phyloP scores from a whole-genome alignment of 2,329 filamentous ascomycete species.

The Dactylellina drechsleri region DNA sequence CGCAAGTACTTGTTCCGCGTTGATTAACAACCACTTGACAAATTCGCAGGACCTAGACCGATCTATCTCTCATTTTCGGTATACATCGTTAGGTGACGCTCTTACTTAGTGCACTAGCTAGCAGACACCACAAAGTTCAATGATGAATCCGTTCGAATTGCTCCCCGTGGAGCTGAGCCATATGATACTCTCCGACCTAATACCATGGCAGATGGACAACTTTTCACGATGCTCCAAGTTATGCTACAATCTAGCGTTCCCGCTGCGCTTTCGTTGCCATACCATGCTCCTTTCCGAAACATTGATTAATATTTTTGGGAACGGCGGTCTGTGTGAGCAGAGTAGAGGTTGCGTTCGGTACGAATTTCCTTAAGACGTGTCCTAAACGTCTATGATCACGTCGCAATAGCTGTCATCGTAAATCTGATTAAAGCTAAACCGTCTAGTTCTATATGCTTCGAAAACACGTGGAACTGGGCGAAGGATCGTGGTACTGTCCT shows the following conservation, averaged over 20 bases:
- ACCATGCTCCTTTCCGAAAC: background rate
- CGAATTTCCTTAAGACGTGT: too few species aligned
- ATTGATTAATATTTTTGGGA: background rate
- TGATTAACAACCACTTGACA: background rate
- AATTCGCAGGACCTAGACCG: background rate
- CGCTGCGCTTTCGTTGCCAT: background rate
- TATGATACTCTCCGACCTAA: background rate
- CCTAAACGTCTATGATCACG: too few species aligned
- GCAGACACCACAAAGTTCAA: background rate
- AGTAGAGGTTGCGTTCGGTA: background rate
- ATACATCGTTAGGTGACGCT: background rate
- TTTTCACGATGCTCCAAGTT: slow-evolving; percentile 8
- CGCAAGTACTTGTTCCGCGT: too few species aligned
- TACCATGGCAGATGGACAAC: background rate
- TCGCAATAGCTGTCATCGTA: too few species aligned
- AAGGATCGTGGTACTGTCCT: too few species aligned
- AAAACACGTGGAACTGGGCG: too few species aligned
- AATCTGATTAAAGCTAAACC: too few species aligned
- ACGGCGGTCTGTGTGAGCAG: background rate
- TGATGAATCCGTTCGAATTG: background rate
- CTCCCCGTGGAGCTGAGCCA: background rate
- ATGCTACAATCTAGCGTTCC: slow-evolving; percentile 1
- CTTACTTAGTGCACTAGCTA: background rate
- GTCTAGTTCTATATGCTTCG: too few species aligned
- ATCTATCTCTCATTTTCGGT: background rate